These are phyloP conservation scores for Metarhizium album DNA, from an alignment of 2,329 filamentous ascomycete genomes.

Conservation along the genomic window DNA sequence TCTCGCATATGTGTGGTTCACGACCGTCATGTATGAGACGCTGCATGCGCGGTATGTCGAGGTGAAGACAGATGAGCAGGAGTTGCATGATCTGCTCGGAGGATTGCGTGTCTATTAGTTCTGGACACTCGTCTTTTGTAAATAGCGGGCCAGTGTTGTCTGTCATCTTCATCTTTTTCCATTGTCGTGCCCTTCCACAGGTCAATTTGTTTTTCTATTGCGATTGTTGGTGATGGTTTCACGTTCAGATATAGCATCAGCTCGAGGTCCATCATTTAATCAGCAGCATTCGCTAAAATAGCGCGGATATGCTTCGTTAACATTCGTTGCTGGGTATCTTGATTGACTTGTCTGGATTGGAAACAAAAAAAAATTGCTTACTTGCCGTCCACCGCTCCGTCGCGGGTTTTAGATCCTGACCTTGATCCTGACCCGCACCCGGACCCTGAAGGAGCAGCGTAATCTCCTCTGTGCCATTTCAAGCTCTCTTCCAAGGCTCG, in stretches of 20 bases:
- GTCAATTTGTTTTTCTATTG: background rate
- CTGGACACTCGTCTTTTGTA: background rate
- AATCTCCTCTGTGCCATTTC: conserved; percentile 24
- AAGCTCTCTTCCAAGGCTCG: conserved; percentile 46
- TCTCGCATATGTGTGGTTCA: conserved; percentile 8
- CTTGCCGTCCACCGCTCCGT: background rate
- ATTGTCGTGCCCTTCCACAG: no score
- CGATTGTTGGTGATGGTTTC: no score
- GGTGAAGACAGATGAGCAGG: no score
- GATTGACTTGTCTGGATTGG: background rate
- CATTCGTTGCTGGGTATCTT: conserved; percentile 3
- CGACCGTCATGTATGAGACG: conserved; percentile 7
- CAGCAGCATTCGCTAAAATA: background rate
- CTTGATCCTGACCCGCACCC: background rate
- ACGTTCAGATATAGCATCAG: no score
- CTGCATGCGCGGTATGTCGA: conserved; percentile 7
- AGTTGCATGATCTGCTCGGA: conserved; percentile 10
- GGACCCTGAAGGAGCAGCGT: conserved; percentile 15
- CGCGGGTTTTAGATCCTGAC: background rate
- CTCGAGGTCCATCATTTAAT: no score
- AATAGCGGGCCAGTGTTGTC: no score
- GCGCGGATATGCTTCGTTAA: background rate
- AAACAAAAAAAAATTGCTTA: background rate
- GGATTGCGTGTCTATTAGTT: background rate
- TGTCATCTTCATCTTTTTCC: no score